Evolutionary conservation across 495 filamentous ascomycete genomes (phyloP).

Genomic region (Penicillium cataractarum): DNA sequence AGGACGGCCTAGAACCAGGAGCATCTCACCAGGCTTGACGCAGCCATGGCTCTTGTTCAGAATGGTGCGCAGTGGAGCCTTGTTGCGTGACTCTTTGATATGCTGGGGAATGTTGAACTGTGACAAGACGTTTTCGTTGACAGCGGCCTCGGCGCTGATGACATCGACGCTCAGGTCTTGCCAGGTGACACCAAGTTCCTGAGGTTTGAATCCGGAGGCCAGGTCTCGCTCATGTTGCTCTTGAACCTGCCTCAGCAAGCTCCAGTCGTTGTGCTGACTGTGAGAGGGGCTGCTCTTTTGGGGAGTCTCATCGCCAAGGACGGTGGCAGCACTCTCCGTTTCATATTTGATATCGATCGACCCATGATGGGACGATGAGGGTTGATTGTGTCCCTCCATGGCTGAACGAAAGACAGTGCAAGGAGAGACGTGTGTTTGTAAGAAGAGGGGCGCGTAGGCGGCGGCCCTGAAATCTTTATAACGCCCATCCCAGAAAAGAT

Average conservation of each 20-base stretch:
- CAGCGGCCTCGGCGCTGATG: slow-evolving; percentile 46
- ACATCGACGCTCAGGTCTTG: slow-evolving; percentile 50
- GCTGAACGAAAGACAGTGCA: not conserved
- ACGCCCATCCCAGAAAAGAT: not conserved
- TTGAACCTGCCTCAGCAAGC: slow-evolving; percentile 50
- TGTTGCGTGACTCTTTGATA: slow-evolving; percentile 42
- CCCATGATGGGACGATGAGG: slow-evolving; percentile 13
- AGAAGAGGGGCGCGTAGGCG: not conserved
- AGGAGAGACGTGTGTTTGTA: not conserved
- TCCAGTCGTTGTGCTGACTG: slow-evolving; percentile 45
- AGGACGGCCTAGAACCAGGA: slow-evolving; percentile 50
- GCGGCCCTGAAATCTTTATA: slow-evolving; percentile 4
- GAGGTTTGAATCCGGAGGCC: slow-evolving; percentile 47
- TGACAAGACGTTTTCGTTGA: slow-evolving; percentile 54
- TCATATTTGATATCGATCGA: slow-evolving; percentile 28
- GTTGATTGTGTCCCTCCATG: slow-evolving; percentile 33
- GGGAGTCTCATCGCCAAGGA: slow-evolving; percentile 32
- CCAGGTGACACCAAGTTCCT: slow-evolving; percentile 61
- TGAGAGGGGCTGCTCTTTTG: slow-evolving; percentile 10
- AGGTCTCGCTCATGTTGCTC: slow-evolving; percentile 48
- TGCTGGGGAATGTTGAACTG: slow-evolving; percentile 59
- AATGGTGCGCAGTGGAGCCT: slow-evolving; percentile 41
- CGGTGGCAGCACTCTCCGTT: slow-evolving; percentile 37
- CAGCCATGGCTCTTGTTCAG: slow-evolving; percentile 47
- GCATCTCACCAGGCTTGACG: slow-evolving; percentile 59